A percentile compares a stretch with the other conserved stretches of the same genome.
Conservation (phyloP, 495 filamentous ascomycete genomes). For the Daldinia caldariorum region DNA sequence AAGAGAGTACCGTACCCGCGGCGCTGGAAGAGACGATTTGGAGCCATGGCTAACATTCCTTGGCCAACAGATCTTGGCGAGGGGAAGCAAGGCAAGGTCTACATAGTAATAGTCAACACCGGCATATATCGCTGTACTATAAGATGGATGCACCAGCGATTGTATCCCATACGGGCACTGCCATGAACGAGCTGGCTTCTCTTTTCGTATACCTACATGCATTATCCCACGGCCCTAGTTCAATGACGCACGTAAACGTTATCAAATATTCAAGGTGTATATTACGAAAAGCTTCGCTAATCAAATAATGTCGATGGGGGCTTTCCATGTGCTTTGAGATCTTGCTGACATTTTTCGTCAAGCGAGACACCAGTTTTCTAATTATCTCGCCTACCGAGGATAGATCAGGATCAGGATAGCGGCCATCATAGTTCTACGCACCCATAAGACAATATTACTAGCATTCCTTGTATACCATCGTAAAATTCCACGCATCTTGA, state of each 20-base stretch:
- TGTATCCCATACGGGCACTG: conserved; percentile 3
- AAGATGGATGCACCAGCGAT: neutral
- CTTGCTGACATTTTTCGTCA: neutral
- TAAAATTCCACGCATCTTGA: no score
- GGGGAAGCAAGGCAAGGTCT: neutral
- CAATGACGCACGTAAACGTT: conserved; percentile 32
- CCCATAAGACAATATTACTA: no score
- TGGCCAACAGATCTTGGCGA: conserved; percentile 8
- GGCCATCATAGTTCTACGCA: neutral
- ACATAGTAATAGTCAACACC: neutral
- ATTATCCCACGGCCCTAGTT: conserved; percentile 23
- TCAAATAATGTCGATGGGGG: neutral
- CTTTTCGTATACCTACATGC: conserved; percentile 29
- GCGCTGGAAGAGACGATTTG: conserved; percentile 43
- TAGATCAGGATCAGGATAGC: no score
- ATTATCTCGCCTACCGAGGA: no score
- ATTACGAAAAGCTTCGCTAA: conserved; percentile 6
- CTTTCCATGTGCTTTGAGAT: neutral
- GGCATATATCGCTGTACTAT: neutral
- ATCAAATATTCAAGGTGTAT: conserved; percentile 24
- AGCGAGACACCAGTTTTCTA: no score
- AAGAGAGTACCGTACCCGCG: conserved; percentile 45
- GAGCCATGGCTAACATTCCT: conserved; percentile 42
- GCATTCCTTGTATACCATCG: no score
- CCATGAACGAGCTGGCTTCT: conserved; percentile 21